Evolutionary conservation across 331 rosid genomes (phyloP), one percentile per base, ranked within the genome.

Genomic region (Cucumis variabilis): DNA sequence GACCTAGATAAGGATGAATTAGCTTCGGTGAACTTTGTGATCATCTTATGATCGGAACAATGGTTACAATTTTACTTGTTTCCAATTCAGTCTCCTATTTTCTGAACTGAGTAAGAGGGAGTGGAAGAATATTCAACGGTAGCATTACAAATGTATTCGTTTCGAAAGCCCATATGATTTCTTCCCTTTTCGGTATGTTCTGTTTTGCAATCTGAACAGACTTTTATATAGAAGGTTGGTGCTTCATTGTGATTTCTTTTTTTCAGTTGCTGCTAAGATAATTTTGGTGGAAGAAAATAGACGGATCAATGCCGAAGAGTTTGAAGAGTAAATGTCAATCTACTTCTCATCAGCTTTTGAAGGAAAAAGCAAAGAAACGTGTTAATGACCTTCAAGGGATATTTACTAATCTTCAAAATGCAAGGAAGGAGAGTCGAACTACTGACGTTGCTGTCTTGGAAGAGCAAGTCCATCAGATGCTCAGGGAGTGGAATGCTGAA

Each of bases 381-480:
- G 99, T 97, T 14, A 94, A 93, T 91, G 99, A 97, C 89, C 88
- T 97, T 90, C 98, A 97, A 89, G 90, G 92, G 66, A 92, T 92
- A 91, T 97, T 97, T 88, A 53, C 90, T 87, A 94, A 93, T 90
- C 94, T 97, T 90, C 99, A 94, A 89, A 93, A 90, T 77, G 99
- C 99, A 9, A 92, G 98, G 93, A 96, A 96, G 97, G 99, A 96
- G 90, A 95, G 98, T 88, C 96, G 98, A 51, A 74, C 96, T 0
- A 87, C 90, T 12, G 98, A 95, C 69, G 91, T 90, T 55, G 91
- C 94, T 1, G 94, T 96, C n/a, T 95, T 96, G 2, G 98, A 96
- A 92, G 99, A 96, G 85, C 98, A 96, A 90, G 95, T 96, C 46
- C 95, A 94, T 93, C 98, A 94, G 92, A 95, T 96, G 98, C 99